Evolutionary conservation across 192 early-diverging fungal species (phyloP).

Genomic region (Funneliformis geosporum): DNA sequence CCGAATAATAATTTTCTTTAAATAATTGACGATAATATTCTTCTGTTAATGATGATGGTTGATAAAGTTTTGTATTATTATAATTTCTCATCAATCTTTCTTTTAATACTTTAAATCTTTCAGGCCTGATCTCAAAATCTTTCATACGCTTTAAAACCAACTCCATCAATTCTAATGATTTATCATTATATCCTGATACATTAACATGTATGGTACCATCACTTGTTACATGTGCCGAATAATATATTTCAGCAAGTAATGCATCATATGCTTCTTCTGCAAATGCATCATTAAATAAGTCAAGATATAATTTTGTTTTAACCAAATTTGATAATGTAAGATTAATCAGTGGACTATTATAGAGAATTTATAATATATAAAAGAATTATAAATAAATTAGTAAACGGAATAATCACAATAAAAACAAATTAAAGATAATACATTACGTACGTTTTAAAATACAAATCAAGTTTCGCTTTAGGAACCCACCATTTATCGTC

Average conservation of each 20-base stretch:
- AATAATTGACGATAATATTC: constrained; percentile 74
- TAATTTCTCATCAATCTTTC: constrained; percentile 74
- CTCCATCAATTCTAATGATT: constrained; percentile 69
- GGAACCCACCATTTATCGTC: constrained; percentile 94
- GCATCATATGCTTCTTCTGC: constrained; percentile 91
- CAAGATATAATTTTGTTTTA: constrained; percentile 68
- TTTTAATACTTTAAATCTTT: constrained; percentile 79
- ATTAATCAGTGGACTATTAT: constrained; percentile 70
- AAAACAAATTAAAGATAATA: too few relatives aligned
- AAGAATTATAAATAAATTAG: not conserved
- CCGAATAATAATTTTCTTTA: constrained; percentile 74
- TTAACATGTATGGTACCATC: constrained; percentile 72
- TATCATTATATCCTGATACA: constrained; percentile 88
- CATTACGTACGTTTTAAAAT: constrained; percentile 39
- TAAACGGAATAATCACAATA: not conserved
- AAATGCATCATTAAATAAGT: constrained; percentile 80
- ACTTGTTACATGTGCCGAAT: constrained; percentile 63
- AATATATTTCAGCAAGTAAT: constrained; percentile 82
- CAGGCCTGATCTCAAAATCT: constrained; percentile 59
- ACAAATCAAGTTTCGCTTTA: constrained; percentile 77
- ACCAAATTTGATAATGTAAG: constrained; percentile 73
- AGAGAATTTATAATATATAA: not conserved
- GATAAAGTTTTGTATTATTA: constrained; percentile 75
- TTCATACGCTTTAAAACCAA: constrained; percentile 73
- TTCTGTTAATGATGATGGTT: constrained; percentile 83